A percentile compares a stretch with the other conserved stretches of the same genome.
Conservation (phyloP, 352 stramenopile genomes). For the Elongisporangium prolatum region DNA sequence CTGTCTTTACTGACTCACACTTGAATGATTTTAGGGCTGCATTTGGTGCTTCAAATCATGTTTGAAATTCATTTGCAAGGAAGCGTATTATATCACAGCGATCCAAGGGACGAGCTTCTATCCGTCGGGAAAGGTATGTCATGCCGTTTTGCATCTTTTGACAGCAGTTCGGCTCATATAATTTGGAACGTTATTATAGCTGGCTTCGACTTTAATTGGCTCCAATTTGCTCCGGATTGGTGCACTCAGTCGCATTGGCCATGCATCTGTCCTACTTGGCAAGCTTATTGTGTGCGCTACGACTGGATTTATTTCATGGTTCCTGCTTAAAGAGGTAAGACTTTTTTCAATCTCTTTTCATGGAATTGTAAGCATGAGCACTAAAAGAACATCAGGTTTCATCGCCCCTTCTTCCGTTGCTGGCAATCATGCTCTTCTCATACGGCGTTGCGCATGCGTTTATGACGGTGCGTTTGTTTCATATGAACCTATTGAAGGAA, state of each 20-base stretch:
- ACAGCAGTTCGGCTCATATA: too few relatives aligned
- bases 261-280: slow-evolving; percentile 64
- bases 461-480: slow-evolving; percentile 49
- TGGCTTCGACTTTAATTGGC: slow-evolving; percentile 63
- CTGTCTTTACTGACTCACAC: slow-evolving; percentile 1
- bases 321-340: slow-evolving; percentile 55
- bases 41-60: slow-evolving; percentile 84
- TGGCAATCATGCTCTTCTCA: slow-evolving; percentile 65
- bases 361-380: neutral
- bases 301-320: slow-evolving; percentile 63
- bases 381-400: too few relatives aligned
- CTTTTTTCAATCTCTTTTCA: neutral
- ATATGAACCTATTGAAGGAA: neutral
- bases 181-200: slow-evolving; percentile 13
- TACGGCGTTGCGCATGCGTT: slow-evolving; percentile 78
- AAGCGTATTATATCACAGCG: slow-evolving; percentile 74
- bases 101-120: slow-evolving; percentile 80
- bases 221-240: slow-evolving; percentile 67
- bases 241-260: slow-evolving; percentile 57
- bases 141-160: neutral
- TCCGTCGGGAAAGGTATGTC: slow-evolving; percentile 58
- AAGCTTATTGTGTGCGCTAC: slow-evolving; percentile 76
- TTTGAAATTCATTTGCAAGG: slow-evolving; percentile 82
- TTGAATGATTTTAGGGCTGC: slow-evolving; percentile 45
- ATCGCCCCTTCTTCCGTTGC: slow-evolving; percentile 59